Conservation (phyloP, 495 filamentous ascomycete species). For the Penicillium ochrochloron region DNA sequence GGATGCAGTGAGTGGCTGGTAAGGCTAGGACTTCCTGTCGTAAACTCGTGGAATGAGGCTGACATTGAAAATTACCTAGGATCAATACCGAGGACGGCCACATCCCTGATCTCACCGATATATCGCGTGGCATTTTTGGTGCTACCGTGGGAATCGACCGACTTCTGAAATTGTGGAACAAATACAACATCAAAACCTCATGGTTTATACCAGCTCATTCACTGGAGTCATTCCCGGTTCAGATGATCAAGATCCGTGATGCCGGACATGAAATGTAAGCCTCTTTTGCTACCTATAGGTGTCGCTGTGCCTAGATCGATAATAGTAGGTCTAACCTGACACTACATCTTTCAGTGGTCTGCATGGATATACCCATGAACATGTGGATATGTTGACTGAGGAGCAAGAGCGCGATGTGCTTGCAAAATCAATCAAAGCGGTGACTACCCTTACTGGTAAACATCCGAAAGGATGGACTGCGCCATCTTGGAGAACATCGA, state of each 20-base stretch:
- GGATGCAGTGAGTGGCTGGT: not conserved
- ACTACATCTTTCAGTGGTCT: not conserved
- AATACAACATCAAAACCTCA: not conserved
- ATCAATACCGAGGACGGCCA: not conserved
- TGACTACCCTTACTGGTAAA: not conserved
- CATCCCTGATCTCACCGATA: not conserved
- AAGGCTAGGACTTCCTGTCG: not conserved
- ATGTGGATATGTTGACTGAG: not conserved
- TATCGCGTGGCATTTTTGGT: not conserved
- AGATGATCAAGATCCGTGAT: not conserved
- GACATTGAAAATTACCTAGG: not conserved
- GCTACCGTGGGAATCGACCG: not conserved
- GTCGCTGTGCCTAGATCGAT: not conserved
- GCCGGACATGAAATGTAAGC: not conserved
- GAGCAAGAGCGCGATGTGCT: not conserved
- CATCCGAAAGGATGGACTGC: not conserved
- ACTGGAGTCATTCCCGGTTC: not conserved
- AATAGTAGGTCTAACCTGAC: not conserved
- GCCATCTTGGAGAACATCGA: not conserved
- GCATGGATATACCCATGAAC: not conserved
- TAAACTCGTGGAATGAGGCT: not conserved
- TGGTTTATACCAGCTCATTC: not conserved
- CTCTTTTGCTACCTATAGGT: too few species aligned
- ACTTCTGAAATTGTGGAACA: not conserved
- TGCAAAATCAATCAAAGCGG: not conserved